Evolutionary conservation across 768 basidiomycete species (phyloP), one percentile per base, ranked within the genome.

Genomic region (Candolleomyces eurysporus): DNA sequence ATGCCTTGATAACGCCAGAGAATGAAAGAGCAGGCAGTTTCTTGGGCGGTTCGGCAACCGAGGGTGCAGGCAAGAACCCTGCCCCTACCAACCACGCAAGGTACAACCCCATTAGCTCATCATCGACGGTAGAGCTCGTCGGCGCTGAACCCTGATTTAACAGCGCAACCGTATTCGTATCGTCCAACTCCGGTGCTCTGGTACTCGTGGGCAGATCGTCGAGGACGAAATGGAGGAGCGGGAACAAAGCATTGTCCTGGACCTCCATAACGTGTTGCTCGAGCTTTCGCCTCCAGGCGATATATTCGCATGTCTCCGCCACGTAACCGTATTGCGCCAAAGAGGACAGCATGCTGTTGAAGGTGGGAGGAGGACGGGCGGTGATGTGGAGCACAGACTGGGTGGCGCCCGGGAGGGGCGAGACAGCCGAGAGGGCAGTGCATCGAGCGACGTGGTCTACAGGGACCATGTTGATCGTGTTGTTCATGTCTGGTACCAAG

Each of bases 141-240:
- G 69, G 68, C 61, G 70, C 73, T 2, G 64, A 69, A 69, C 83
- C 72, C 66, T 81, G 74, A 26, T 67, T 68, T 50, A 92, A 73
- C 46, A 98, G 70, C 11, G 82, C 78, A n/a, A 74, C 74, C 17
- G 94, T 96, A 71, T 96, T 97, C 21, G 81, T 71, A 70, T 97
- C 93, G 69, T 96, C 92, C 53, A 98, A 78, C 64, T 91, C 89
- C 2, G 97, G 92, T 0, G 94, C 87, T 73, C 96, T 97, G 26
- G 96, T 98, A 69, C 91, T 94, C 26, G 96, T 97, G 5, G 97
- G 97, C 19, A 99, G 81, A 73, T 99, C 97, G 71, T 98, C 97
- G 32, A 99, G 79, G 26, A 98, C 97, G 66, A 98, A 98, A 75
- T 99, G 96, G 17, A 99, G 83, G 10, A 99, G 79, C 3, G 97